These are phyloP conservation scores for Solanum pimpinellifolium DNA, from an alignment of 257 asterid genomes.

Conservation along the genomic window DNA sequence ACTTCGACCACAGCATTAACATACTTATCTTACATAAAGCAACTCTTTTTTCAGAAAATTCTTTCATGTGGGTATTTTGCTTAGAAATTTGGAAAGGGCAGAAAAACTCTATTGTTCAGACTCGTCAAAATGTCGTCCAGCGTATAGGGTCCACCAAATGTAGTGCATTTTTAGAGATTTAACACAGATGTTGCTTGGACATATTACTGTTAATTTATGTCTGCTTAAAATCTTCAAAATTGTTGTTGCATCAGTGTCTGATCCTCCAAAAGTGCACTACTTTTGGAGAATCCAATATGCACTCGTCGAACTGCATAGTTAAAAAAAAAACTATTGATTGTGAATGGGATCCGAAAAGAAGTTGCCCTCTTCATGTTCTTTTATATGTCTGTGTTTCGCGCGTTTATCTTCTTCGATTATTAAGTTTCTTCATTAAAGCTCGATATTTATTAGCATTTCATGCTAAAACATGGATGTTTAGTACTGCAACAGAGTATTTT, in stretches of 20 bases:
- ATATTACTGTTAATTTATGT: no score
- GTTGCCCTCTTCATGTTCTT: not conserved
- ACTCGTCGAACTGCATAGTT: not conserved
- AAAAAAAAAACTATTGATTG: constrained; percentile 23
- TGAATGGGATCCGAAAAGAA: constrained; percentile 12
- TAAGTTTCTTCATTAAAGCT: not conserved
- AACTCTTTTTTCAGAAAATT: not conserved
- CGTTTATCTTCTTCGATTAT: not conserved
- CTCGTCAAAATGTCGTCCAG: no score
- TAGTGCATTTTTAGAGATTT: no score
- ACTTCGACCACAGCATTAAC: not conserved
- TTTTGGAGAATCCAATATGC: no score
- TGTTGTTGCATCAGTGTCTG: no score
- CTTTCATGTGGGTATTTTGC: no score
- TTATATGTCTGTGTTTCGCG: not conserved
- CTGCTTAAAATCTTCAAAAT: no score
- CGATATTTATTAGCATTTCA: not conserved
- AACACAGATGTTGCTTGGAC: no score
- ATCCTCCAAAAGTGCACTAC: no score
- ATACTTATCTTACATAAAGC: not conserved
- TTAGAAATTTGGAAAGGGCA: no score
- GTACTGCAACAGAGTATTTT: not conserved
- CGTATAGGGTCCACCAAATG: no score
- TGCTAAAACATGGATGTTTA: not conserved
- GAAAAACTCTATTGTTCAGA: no score